phyloP scores from a whole-genome alignment of 345 rosid species.

The Lenwebbia sp. region DNA sequence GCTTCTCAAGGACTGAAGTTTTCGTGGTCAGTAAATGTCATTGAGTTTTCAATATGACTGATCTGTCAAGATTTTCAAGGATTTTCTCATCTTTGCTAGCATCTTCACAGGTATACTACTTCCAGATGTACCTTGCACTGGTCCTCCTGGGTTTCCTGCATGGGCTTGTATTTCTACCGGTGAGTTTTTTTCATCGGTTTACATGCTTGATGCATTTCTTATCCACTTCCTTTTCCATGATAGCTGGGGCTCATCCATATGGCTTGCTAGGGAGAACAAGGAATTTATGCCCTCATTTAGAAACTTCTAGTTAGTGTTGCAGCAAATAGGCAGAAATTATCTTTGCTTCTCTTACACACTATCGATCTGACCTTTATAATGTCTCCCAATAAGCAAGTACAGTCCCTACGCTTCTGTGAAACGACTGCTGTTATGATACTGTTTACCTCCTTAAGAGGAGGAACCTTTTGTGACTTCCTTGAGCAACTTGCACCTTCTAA shows the following conservation, averaged over 20 bases:
- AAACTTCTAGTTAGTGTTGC: background rate
- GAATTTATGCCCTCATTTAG: background rate
- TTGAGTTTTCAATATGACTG: background rate
- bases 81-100: background rate
- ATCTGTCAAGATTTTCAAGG: background rate
- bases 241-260: background rate
- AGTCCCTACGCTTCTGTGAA: background rate
- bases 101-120: conserved; percentile 70
- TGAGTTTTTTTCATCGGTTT: conserved; percentile 18
- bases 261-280: background rate
- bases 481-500: background rate
- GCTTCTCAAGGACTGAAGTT: conserved; percentile 91
- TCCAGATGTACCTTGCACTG: conserved; percentile 91
- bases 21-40: conserved; percentile 55
- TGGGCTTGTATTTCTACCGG: conserved; percentile 89
- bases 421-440: background rate
- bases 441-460: background rate
- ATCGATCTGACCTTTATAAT: background rate
- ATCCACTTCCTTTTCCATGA: background rate
- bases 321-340: background rate
- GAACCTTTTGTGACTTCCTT: background rate
- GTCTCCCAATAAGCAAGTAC: background rate
- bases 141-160: conserved; percentile 95
- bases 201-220: background rate
- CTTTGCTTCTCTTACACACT: background rate